Percentiles rank a stretch among this genome's conserved stretches.
These are phyloP conservation scores for Chalciporus sphaerocephalus DNA, from an alignment of 768 basidiomycete species.

Conservation along the genomic window DNA sequence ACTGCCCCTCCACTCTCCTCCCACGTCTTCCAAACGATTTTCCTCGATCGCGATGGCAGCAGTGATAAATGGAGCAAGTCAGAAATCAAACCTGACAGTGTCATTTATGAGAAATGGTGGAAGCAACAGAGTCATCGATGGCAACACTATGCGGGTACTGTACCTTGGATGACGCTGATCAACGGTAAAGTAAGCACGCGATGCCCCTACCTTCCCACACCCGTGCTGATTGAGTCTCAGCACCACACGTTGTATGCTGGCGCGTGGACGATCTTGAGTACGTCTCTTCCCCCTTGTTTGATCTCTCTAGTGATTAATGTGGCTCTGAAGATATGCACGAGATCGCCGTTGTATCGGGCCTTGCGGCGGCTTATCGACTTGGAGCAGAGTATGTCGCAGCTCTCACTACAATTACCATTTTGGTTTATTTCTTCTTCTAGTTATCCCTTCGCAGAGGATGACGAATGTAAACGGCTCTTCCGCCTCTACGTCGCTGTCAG, in stretches of 20 bases:
- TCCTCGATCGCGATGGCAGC: neutral
- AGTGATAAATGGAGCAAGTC: neutral
- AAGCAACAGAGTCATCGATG: slow-evolving; percentile 2
- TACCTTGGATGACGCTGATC: neutral
- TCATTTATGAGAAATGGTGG: neutral
- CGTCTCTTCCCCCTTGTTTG: neutral
- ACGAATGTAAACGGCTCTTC: neutral
- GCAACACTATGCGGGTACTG: neutral
- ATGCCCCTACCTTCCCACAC: too few species aligned
- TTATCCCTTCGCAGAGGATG: neutral
- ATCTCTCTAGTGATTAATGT: neutral
- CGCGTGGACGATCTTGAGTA: slow-evolving; percentile 2
- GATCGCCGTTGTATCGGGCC: neutral
- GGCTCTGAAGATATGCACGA: slow-evolving; percentile 1
- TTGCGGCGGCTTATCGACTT: slow-evolving; percentile 1
- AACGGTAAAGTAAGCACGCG: neutral
- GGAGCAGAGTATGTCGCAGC: neutral
- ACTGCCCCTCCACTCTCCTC: neutral
- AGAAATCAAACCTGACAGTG: neutral
- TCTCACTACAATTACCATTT: too few species aligned
- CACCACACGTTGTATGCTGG: slow-evolving; percentile 1
- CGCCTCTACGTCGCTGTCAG: neutral
- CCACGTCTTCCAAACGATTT: slow-evolving; percentile 1
- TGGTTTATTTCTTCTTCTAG: neutral
- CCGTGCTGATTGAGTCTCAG: neutral